Percentiles rank a stretch among this genome's conserved stretches.
These are phyloP conservation scores for Exophiala alcalophila DNA, from an alignment of 2,329 filamentous ascomycete species.

Conservation along the genomic window DNA sequence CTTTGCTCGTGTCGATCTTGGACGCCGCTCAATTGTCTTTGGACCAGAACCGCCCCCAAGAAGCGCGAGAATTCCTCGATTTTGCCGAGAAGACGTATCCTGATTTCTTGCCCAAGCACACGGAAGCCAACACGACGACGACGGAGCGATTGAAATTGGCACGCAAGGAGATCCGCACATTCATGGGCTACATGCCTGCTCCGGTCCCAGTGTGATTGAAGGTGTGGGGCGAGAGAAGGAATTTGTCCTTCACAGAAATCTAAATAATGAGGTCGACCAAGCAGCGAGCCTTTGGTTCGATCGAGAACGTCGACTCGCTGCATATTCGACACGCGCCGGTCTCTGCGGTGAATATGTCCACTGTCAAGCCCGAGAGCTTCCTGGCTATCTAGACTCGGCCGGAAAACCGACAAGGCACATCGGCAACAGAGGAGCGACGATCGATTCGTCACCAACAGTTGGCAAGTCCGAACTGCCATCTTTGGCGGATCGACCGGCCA, in stretches of 20 bases:
- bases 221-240: neutral
- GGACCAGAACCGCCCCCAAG: conserved; percentile 30
- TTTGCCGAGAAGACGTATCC: conserved; percentile 26
- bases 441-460: too few relatives aligned
- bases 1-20: conserved; percentile 36
- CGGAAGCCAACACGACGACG: conserved; percentile 7
- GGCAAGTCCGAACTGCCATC: too few relatives aligned
- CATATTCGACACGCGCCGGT: too few relatives aligned
- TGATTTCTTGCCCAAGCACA: conserved; percentile 15
- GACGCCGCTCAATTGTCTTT: conserved; percentile 40
- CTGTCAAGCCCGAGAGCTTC: too few relatives aligned
- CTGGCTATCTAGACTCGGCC: too few relatives aligned
- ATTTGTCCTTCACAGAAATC: neutral
- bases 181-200: neutral
- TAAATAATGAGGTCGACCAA: too few relatives aligned
- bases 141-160: conserved; percentile 15
- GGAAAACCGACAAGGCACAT: too few relatives aligned
- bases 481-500: too few relatives aligned
- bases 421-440: too few relatives aligned
- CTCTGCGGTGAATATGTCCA: too few relatives aligned
- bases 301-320: too few relatives aligned
- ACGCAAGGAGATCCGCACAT: conserved; percentile 13
- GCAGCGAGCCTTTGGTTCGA: too few relatives aligned
- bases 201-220: conserved; percentile 3
- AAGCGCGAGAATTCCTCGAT: conserved; percentile 25